These are phyloP conservation scores for Ascochyta pisi DNA, from an alignment of 2,329 filamentous ascomycete species.

Conservation along the genomic window DNA sequence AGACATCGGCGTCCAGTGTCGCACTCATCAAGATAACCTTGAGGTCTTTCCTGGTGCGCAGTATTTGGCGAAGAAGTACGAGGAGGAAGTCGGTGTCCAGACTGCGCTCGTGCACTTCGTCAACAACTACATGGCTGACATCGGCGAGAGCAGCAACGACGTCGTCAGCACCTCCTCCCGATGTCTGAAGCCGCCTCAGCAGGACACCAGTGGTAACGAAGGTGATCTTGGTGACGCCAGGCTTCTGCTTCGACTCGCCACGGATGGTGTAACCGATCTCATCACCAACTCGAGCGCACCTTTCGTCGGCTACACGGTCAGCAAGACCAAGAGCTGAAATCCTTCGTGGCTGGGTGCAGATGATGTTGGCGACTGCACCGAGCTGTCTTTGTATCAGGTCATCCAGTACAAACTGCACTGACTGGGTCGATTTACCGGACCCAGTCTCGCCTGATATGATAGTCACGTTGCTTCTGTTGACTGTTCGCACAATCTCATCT, in stretches of 20 bases:
- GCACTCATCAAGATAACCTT: slow-evolving; percentile 97
- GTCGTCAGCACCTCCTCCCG: slow-evolving; percentile 79
- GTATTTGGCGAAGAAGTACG: slow-evolving; percentile 82
- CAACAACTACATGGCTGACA: slow-evolving; percentile 92
- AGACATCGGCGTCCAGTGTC: slow-evolving; percentile 86
- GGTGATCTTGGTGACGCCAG: slow-evolving; percentile 80
- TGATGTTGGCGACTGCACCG: slow-evolving; percentile 82
- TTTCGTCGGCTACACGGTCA: slow-evolving; percentile 91
- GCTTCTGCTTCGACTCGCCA: slow-evolving; percentile 80
- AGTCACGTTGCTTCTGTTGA: slow-evolving; percentile 81
- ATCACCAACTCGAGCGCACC: slow-evolving; percentile 79
- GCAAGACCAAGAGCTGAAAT: slow-evolving; percentile 94
- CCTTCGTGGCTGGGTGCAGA: slow-evolving; percentile 93
- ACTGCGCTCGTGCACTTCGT: slow-evolving; percentile 95
- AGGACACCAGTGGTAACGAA: slow-evolving; percentile 97
- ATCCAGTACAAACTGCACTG: slow-evolving; percentile 93
- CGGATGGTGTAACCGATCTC: slow-evolving; percentile 93
- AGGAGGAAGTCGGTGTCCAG: slow-evolving; percentile 94
- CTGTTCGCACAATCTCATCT: slow-evolving; percentile 76
- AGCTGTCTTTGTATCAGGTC: slow-evolving; percentile 80
- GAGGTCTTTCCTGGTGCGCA: slow-evolving; percentile 76
- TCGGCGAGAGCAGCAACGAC: slow-evolving; percentile 83
- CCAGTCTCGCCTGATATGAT: slow-evolving; percentile 98
- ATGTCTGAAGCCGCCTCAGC: slow-evolving; percentile 87
- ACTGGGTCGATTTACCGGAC: slow-evolving; percentile 95